A percentile compares a stretch with the other conserved stretches of the same genome.
phyloP scores from a whole-genome alignment of 176 grass and related monocot species.

The Tillandsia fasciculata region DNA sequence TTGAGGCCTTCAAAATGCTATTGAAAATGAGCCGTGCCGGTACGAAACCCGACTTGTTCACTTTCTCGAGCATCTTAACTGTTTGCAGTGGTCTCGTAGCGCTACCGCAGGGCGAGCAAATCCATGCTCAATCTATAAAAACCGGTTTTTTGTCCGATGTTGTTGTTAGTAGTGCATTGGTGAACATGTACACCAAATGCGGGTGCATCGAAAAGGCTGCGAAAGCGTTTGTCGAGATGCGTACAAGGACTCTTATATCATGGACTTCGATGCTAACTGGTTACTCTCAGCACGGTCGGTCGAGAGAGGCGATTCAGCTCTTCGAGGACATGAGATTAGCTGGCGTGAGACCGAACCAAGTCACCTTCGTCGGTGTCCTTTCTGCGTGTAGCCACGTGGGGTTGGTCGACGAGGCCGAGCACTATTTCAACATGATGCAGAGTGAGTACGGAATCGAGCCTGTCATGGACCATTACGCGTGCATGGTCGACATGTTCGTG shows the following conservation, averaged over 20 bases:
- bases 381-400: slow-evolving; percentile 77
- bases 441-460: slow-evolving; percentile 58
- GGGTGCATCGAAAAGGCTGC: slow-evolving; percentile 46
- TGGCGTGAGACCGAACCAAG: slow-evolving; percentile 55
- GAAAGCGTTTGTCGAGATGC: slow-evolving; percentile 74
- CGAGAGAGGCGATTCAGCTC: slow-evolving; percentile 59
- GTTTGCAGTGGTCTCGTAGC: slow-evolving; percentile 70
- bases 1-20: slow-evolving; percentile 61
- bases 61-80: slow-evolving; percentile 67
- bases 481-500: slow-evolving; percentile 82
- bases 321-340: slow-evolving; percentile 78
- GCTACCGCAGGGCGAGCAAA: slow-evolving; percentile 65
- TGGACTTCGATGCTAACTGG: slow-evolving; percentile 84
- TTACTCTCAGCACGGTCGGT: slow-evolving; percentile 68
- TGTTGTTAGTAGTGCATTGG: slow-evolving; percentile 65
- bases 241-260: slow-evolving; percentile 50
- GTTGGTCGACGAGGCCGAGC: slow-evolving; percentile 54
- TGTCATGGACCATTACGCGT: slow-evolving; percentile 62
- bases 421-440: slow-evolving; percentile 71
- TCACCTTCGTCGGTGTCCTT: slow-evolving; percentile 73
- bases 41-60: slow-evolving; percentile 59
- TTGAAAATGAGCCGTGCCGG: slow-evolving; percentile 42
- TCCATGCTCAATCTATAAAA: slow-evolving; percentile 72
- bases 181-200: slow-evolving; percentile 94
- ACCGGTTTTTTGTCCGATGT: slow-evolving; percentile 62